Conservation (phyloP, 352 stramenopile genomes). For the Peronosclerospora sorghi region DNA sequence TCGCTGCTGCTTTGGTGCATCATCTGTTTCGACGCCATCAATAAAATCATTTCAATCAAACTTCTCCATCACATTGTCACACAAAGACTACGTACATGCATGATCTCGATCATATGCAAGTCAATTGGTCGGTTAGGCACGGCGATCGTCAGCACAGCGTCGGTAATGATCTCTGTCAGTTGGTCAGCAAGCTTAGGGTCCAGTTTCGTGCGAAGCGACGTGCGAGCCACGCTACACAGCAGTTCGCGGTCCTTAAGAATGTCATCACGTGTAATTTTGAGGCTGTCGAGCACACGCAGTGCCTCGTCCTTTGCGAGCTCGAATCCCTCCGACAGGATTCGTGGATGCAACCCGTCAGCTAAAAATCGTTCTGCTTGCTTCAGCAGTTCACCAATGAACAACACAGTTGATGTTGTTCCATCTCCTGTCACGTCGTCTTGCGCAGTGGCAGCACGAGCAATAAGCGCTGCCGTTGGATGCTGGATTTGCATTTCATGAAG, state of each 20-base stretch:
- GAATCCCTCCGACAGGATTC: conserved; percentile 96
- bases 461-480: conserved; percentile 97
- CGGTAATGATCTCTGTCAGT: conserved; percentile 94
- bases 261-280: conserved; percentile 77
- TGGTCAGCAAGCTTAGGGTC: conserved; percentile 88
- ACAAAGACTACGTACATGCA: conserved; percentile 71
- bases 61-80: neutral
- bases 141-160: conserved; percentile 93
- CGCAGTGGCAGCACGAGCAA: conserved; percentile 96
- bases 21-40: conserved; percentile 66
- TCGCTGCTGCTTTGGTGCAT: conserved; percentile 92
- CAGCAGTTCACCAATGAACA: conserved; percentile 98
- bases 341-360: conserved; percentile 94
- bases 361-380: conserved; percentile 96
- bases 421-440: conserved; percentile 94
- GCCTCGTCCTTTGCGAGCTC: conserved; percentile 93
- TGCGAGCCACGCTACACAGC: conserved; percentile 89
- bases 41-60: neutral
- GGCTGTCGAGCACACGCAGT: conserved; percentile 90
- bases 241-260: conserved; percentile 92
- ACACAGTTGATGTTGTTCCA: conserved; percentile 96
- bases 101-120: conserved; percentile 99
- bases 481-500: conserved; percentile 99
- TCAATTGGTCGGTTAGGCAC: conserved; percentile 84
- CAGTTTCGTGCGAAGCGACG: conserved; percentile 96